Evolutionary conservation across 2,329 filamentous ascomycete genomes (phyloP), one percentile per base, ranked within the genome.

Genomic region (Cytospora chrysosperma): DNA sequence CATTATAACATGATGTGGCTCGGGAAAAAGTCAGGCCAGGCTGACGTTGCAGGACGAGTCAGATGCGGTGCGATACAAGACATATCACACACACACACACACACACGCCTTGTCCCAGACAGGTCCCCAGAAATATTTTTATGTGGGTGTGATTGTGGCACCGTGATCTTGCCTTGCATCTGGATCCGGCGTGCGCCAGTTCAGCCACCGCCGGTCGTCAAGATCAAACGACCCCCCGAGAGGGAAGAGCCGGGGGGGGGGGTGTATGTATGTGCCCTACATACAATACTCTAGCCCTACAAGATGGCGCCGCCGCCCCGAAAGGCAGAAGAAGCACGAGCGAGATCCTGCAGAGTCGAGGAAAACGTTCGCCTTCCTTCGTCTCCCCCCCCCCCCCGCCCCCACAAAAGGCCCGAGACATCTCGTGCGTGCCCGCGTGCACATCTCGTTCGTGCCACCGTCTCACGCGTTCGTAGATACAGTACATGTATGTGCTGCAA

Each of bases 271-370:
- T n/a, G 30, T 10, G 30, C 30, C 30, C 8, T 32, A 32, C 30
- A n/a, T n/a, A n/a, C n/a, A n/a, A n/a, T 61, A 40, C 51, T 49
- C 27, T 32, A 51, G 30, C 12, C 12, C 52, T 54, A 26, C 60
- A 52, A 30, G 13, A 43, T n/a, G 32, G 50, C 50, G 40, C 51
- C 58, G 30, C 58, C 50, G 49, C 13, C n/a, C n/a, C n/a, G n/a
- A n/a, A n/a, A n/a, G 32, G 32, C 4, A 34, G 32, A 15, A 28
- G 50, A 59, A 28, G 21, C 13, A 57, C 56, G 52, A 59, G 56
- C 54, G 37, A 53, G 59, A 56, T 56, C 52, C 56, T 56, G 60
- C 56, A 63, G 56, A 61, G 52, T 37, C 56, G 56, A 65, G 55
- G 9, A 30, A 49, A 30, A 27, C 28, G 53, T 50, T 61, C 49